These are phyloP conservation scores for Melaleuca quinquenervia DNA, from an alignment of 345 rosid species.

Conservation along the genomic window DNA sequence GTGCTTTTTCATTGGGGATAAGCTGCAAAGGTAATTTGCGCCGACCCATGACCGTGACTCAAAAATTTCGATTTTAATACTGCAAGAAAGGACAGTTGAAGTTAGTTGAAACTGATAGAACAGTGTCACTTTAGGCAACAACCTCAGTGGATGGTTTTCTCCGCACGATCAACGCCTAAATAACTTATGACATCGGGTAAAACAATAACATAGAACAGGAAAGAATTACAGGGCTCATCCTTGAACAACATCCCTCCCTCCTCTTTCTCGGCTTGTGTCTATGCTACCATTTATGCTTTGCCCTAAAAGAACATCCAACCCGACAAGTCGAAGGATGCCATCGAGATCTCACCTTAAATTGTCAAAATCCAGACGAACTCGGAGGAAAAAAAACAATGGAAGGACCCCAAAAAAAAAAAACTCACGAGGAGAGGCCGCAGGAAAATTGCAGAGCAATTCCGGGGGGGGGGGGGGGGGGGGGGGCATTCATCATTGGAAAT, in stretches of 20 bases:
- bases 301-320: neutral
- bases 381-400: neutral
- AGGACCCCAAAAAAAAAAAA: neutral
- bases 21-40: conserved; percentile 15
- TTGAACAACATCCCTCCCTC: neutral
- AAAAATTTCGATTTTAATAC: neutral
- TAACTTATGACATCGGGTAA: neutral
- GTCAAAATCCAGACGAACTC: neutral
- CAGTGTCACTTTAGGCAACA: neutral
- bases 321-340: neutral
- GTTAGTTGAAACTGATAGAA: neutral
- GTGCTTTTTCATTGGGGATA: conserved; percentile 15
- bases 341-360: neutral
- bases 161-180: neutral
- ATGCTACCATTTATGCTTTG: neutral
- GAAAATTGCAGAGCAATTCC: neutral
- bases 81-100: neutral
- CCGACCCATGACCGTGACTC: conserved; percentile 11
- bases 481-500: neutral
- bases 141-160: neutral
- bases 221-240: too few relatives aligned
- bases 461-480: neutral
- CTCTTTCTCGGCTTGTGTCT: neutral
- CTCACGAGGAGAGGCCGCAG: neutral
- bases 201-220: neutral